phyloP scores from a whole-genome alignment of 805 yeast genomes.

The Nakazawaea anatomiae region DNA sequence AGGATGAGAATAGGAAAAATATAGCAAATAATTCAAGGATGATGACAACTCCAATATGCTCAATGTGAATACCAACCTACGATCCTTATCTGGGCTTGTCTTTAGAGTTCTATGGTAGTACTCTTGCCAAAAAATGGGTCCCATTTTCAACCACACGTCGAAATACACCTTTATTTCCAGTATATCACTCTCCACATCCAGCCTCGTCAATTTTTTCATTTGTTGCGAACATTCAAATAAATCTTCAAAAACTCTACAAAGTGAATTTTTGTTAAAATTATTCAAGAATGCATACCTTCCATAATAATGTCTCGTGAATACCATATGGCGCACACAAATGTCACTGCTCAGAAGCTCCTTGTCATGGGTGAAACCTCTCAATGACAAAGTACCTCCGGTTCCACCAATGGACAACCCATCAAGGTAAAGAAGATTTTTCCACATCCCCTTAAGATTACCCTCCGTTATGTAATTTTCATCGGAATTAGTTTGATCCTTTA shows the following conservation, averaged over 20 bases:
- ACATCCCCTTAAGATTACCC: not conserved
- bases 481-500: slow-evolving; percentile 1
- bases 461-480: slow-evolving; percentile 1
- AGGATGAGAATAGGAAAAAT: slow-evolving; percentile 5
- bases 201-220: not conserved
- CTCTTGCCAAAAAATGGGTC: slow-evolving; percentile 4
- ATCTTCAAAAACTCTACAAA: not conserved
- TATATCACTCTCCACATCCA: slow-evolving; percentile 4
- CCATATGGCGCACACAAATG: not conserved
- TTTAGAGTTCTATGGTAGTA: not conserved
- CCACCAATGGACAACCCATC: not conserved
- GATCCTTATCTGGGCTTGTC: not conserved
- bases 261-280: not conserved
- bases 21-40: slow-evolving; percentile 4
- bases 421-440: slow-evolving; percentile 5
- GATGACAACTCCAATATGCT: not conserved
- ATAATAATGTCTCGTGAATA: not conserved
- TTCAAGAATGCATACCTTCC: not conserved
- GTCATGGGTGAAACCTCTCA: not conserved
- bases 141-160: not conserved
- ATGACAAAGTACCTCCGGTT: not conserved
- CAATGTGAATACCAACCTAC: not conserved
- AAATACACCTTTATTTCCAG: not conserved
- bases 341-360: not conserved
- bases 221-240: slow-evolving; percentile 2